Evolutionary conservation across 768 basidiomycete genomes (phyloP).

Genomic region (Leccinum subgranulosum): DNA sequence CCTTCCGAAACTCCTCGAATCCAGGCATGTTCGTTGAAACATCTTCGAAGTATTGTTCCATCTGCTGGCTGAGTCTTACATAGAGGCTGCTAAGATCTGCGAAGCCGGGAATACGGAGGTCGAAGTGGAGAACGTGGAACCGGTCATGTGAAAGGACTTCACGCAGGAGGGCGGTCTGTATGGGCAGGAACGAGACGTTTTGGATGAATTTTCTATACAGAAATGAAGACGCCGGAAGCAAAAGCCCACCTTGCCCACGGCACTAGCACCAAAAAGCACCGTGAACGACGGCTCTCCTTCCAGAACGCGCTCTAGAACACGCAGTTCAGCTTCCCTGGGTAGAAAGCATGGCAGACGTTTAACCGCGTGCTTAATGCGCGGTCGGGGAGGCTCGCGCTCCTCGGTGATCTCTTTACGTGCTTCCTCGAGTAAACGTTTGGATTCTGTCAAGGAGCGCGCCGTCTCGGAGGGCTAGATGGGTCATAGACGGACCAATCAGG

Average conservation of each 20-base stretch:
- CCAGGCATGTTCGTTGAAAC: constrained; percentile 58
- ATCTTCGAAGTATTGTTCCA: constrained; percentile 76
- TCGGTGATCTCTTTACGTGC: constrained; percentile 73
- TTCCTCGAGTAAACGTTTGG: constrained; percentile 71
- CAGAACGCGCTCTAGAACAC: constrained; percentile 60
- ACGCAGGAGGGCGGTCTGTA: constrained; percentile 71
- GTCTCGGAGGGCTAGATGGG: constrained; percentile 67
- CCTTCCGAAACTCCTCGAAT: constrained; percentile 69
- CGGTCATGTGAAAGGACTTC: constrained; percentile 66
- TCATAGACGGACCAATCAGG: constrained; percentile 13
- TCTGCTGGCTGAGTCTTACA: constrained; percentile 70
- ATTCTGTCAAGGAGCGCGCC: constrained; percentile 76
- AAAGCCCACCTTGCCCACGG: constrained; percentile 67
- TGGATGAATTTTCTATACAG: neutral
- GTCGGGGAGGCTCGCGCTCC: constrained; percentile 59
- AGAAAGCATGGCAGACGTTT: constrained; percentile 74
- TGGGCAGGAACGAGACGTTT: neutral
- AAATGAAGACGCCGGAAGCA: neutral
- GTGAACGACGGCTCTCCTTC: constrained; percentile 75
- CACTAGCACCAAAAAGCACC: constrained; percentile 75
- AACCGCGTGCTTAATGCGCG: constrained; percentile 74
- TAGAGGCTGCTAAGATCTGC: constrained; percentile 79
- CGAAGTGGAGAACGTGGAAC: constrained; percentile 82
- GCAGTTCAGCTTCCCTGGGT: constrained; percentile 62
- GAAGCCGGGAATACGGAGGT: constrained; percentile 80